Evolutionary conservation across 352 stramenopile genomes (phyloP).

Genomic region (Phytopythium montanum): DNA sequence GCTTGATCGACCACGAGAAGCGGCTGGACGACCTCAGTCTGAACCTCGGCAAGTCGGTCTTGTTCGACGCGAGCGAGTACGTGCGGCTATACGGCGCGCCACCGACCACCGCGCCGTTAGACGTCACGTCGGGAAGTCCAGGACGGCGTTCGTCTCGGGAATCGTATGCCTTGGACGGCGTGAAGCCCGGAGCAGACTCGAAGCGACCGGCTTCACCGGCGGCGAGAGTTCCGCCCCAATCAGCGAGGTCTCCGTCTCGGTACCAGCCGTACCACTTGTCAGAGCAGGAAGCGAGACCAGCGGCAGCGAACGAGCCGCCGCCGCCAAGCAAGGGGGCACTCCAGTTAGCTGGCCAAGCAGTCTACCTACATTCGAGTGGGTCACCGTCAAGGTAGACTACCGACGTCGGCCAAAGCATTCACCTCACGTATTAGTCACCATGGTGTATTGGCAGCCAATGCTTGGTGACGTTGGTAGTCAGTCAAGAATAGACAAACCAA

Average conservation of each 20-base stretch:
- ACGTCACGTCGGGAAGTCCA: not conserved
- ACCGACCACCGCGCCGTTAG: not conserved
- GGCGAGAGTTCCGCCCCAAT: not conserved
- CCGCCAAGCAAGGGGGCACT: not conserved
- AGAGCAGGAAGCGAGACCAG: not conserved
- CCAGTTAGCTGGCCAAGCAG: not conserved
- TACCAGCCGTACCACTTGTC: not conserved
- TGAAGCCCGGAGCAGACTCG: not conserved
- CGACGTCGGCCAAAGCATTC: too few species aligned
- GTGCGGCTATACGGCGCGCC: slow-evolving; percentile 17
- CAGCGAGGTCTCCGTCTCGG: not conserved
- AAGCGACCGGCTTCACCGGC: not conserved
- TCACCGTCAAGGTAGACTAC: not conserved
- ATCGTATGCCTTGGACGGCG: not conserved
- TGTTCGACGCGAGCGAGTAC: slow-evolving; percentile 23
- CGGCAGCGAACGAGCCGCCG: not conserved
- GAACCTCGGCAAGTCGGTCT: slow-evolving; percentile 28
- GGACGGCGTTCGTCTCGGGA: not conserved
- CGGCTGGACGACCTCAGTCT: slow-evolving; percentile 19
- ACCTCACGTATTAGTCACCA: too few species aligned
- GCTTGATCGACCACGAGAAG: slow-evolving; percentile 20
- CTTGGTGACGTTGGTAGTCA: too few species aligned
- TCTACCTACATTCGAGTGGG: not conserved
- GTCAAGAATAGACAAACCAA: too few species aligned
- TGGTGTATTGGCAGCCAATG: too few species aligned